A percentile compares a stretch with the other conserved stretches of the same genome.
phyloP scores from a whole-genome alignment of 805 yeast species.

The Pachysolen tannophilus region DNA sequence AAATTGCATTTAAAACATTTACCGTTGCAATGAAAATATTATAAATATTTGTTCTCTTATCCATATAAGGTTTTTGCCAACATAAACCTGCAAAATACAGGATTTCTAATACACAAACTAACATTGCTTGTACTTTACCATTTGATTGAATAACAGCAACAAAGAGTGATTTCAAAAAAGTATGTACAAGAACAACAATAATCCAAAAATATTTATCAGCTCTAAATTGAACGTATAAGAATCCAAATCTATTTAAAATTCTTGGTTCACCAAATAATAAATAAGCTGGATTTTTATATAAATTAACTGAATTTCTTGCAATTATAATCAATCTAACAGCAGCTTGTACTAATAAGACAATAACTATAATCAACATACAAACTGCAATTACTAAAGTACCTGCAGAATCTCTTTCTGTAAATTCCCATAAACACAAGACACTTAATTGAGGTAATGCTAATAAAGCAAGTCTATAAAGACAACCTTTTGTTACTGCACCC shows the following conservation, averaged over 20 bases:
- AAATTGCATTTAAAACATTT: constrained; percentile 72
- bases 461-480: constrained; percentile 72
- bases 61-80: constrained; percentile 83
- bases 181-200: constrained; percentile 52
- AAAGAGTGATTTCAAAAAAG: constrained; percentile 67
- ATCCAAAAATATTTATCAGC: constrained; percentile 87
- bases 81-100: constrained; percentile 58
- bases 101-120: constrained; percentile 70
- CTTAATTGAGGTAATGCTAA: constrained; percentile 86
- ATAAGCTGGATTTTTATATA: constrained; percentile 89
- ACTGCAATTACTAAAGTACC: constrained; percentile 79
- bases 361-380: constrained; percentile 50
- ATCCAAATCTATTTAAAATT: constrained; percentile 82
- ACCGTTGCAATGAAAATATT: constrained; percentile 80
- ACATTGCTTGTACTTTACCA: constrained; percentile 78
- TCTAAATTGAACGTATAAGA: constrained; percentile 82
- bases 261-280: constrained; percentile 77
- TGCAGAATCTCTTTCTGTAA: constrained; percentile 72
- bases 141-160: constrained; percentile 78
- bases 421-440: constrained; percentile 82
- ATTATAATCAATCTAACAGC: constrained; percentile 62
- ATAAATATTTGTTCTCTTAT: constrained; percentile 88
- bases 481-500: constrained; percentile 81
- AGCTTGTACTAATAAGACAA: constrained; percentile 62
- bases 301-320: constrained; percentile 62